Base-by-base conservation (phyloP, 1,284 basidiomycete genomes). In the Malassezia globosa region DNA sequence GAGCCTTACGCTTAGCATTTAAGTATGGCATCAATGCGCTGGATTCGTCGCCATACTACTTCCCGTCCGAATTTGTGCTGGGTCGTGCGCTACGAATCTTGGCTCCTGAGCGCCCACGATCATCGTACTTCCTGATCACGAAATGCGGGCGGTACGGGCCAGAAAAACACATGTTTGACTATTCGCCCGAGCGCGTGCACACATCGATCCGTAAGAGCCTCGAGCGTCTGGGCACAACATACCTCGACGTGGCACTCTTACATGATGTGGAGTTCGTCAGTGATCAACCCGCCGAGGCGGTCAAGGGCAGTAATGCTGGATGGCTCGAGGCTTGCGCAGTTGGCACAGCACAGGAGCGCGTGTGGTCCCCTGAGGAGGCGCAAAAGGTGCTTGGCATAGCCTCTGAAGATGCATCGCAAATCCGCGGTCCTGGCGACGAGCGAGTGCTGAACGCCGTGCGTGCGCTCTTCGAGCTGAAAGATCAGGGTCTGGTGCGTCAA, bases 241-340 rank as follows among this genome's bases (percentile, higher is more conserved):
- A 64, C 36, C 37, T 68, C 40, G 72, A 72, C 46, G 59, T 55
- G 1, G 56, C 61, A 66, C 72, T 88, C 63, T 76, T 95, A 29
- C 92, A 97, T 69, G 92, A 96, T 70, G 79, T 85, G 51, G 92
- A 97, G 75, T 95, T 84, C 64, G 80, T 94, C 10, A 79, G 79
- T 21, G 78, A 81, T 1, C 69, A 75, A 39, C 49, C 49, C 2
- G 24, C 10, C 8, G 75, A 82, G 38, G 61, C 49, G 5, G 55
- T 58, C n/a, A 31, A 11, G 2, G 29, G 11, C 2, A 49, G 25
- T 6, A n/a, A 47, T 18, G 38, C 48, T n/a, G 51, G 46, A 16
- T 38, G 19, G 22, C 47, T 51, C 19, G 34, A 34, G 13, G 51
- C 46, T 8, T 22, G 39, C 5, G 52, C 48, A 1, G 50, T 63